Base-by-base conservation (phyloP, 345 rosid genomes). In the Pugionium cornutum region DNA sequence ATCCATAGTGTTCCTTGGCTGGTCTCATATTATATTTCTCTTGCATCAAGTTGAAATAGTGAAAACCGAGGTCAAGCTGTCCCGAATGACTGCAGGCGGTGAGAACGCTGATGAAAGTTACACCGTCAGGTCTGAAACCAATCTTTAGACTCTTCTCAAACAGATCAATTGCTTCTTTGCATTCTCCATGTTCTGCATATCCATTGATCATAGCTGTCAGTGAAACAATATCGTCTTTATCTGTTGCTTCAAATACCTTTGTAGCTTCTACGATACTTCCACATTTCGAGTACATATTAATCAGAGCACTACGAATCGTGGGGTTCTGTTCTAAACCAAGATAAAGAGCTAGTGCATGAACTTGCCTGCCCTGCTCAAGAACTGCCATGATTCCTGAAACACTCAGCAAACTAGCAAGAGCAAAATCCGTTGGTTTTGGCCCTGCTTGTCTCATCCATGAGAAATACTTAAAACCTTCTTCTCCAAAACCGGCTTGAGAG, bases 171-270 rank as follows among this genome's bases (percentile, higher is more conserved):
- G 91, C 97, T 77, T 89, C 87, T 36, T 64, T 53, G 76, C 95
- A 68, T 66, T 72, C 76, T 33, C 98, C 98, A 55, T 92, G 94
- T 49, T 92, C 98, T 62, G 98, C 97, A 68, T 77, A 88, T 48
- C 91, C 97, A 61, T 88, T 87, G 62, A 88, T 84, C 97, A 92
- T 84, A 51, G 98, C 88, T 8, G 97, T 89, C 88, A 88, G 78
- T 18, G 98, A 81, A 57, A 72, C 77, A 25, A 89, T 78, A 29
- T 89, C 87, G 63, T 70, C 57, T 47, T 50, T 67, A 37, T 75
- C 73, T 42, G 77, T 83, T 75, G 81, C 92, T 45, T 77, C 67
- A 30, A 89, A 86, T 54, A 92, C 70, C 76, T 75, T 81, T 9
- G 84, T 78, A 47, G 97, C 97, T 76, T 87, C 91, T 54, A 55